A percentile compares a stretch with the other conserved stretches of the same genome.
Evolutionary conservation across 2,329 filamentous ascomycete genomes (phyloP).

Genomic region (Aspergillus sp.): DNA sequence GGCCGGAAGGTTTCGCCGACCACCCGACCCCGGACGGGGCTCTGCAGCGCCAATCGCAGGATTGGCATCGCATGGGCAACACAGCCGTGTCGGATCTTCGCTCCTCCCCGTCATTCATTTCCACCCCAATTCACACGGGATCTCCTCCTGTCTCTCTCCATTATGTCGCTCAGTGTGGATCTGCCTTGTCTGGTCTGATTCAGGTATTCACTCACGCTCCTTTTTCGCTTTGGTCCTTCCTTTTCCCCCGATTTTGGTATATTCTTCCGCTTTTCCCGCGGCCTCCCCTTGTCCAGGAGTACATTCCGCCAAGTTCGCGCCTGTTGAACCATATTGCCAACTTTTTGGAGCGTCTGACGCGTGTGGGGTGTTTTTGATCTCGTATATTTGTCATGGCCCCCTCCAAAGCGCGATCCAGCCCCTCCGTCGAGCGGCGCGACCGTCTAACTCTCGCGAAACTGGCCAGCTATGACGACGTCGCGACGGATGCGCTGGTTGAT

Average conservation of each 20-base stretch:
- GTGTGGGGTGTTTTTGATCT: slow-evolving; percentile 12
- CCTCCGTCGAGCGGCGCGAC: slow-evolving; percentile 52
- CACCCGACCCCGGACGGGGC: slow-evolving; percentile 20
- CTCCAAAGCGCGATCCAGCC: slow-evolving; percentile 32
- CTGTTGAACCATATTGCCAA: not conserved
- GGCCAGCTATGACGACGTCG: slow-evolving; percentile 89
- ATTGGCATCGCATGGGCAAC: slow-evolving; percentile 9
- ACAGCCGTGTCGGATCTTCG: slow-evolving; percentile 2
- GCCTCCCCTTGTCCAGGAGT: slow-evolving; percentile 12
- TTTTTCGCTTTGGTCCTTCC: slow-evolving; percentile 11
- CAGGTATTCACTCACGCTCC: not conserved
- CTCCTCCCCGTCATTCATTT: slow-evolving; percentile 3
- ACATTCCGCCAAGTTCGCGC: slow-evolving; percentile 7
- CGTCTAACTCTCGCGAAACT: slow-evolving; percentile 83
- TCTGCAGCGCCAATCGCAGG: not conserved
- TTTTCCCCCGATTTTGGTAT: not conserved
- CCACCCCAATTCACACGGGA: slow-evolving; percentile 7
- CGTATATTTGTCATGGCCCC: slow-evolving; percentile 32
- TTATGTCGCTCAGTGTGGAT: not conserved
- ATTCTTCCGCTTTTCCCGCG: slow-evolving; percentile 7
- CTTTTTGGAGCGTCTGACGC: slow-evolving; percentile 1
- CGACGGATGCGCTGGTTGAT: slow-evolving; percentile 93
- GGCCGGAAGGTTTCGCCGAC: slow-evolving; percentile 25
- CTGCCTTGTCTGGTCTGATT: not conserved
- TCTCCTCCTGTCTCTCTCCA: slow-evolving; percentile 10